These are phyloP conservation scores for Exophiala lecanii-corni DNA, from an alignment of 2,329 filamentous ascomycete genomes.

Conservation along the genomic window DNA sequence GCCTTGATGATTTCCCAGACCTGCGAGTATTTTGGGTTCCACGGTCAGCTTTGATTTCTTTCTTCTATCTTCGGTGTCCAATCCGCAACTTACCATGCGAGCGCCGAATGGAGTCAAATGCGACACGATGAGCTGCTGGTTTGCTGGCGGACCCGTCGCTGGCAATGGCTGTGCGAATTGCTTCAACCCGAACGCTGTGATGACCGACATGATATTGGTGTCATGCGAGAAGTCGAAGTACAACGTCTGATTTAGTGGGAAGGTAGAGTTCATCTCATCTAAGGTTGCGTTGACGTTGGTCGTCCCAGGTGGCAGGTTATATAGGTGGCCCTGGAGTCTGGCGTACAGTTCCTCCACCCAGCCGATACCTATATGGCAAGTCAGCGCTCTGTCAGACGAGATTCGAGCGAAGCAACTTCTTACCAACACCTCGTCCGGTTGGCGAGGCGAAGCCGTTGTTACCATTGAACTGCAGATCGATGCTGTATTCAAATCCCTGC, in stretches of 20 bases:
- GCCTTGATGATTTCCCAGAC: slow-evolving; percentile 68
- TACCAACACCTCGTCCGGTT: slow-evolving; percentile 57
- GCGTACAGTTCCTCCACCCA: slow-evolving; percentile 66
- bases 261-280: slow-evolving; percentile 58
- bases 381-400: not conserved
- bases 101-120: slow-evolving; percentile 69
- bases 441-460: slow-evolving; percentile 53
- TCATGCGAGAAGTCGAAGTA: slow-evolving; percentile 79
- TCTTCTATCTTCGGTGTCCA: not conserved
- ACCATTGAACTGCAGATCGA: slow-evolving; percentile 63
- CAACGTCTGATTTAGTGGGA: slow-evolving; percentile 68
- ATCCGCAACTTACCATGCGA: slow-evolving; percentile 45
- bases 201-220: slow-evolving; percentile 64
- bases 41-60: not conserved
- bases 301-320: slow-evolving; percentile 24
- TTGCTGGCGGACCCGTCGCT: slow-evolving; percentile 49
- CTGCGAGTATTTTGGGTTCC: too few relatives aligned
- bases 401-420: not conserved
- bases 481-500: slow-evolving; percentile 65
- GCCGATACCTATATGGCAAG: slow-evolving; percentile 64
- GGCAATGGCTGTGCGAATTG: slow-evolving; percentile 63
- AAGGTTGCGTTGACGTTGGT: slow-evolving; percentile 45
- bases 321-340: slow-evolving; percentile 46
- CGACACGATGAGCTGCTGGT: slow-evolving; percentile 61
- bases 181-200: slow-evolving; percentile 62